Evolutionary conservation across 176 grass and related monocot species (phyloP).

Genomic region (Hordeum marinum): DNA sequence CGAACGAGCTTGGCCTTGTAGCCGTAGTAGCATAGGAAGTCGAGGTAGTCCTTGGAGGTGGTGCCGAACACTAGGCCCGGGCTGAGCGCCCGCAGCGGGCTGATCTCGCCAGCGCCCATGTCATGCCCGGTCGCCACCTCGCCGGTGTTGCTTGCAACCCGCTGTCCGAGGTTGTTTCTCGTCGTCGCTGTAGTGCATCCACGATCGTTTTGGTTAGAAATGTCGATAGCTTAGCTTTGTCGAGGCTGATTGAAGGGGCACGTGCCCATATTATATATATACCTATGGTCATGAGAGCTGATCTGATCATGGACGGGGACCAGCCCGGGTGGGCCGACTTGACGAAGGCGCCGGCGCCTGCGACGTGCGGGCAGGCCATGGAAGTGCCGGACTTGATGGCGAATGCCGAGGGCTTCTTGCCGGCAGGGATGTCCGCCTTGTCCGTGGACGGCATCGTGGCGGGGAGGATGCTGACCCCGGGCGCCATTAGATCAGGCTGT

Average conservation of each 20-base stretch:
- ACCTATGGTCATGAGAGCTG: conserved; percentile 97
- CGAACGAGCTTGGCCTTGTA: conserved; percentile 78
- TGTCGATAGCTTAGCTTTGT: too few species aligned
- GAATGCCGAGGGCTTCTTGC: conserved; percentile 69
- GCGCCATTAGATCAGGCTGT: conserved; percentile 97
- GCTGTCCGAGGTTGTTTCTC: conserved; percentile 65
- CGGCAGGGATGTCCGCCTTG: conserved; percentile 38
- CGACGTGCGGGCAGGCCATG: conserved; percentile 97
- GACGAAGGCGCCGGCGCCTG: conserved; percentile 74
- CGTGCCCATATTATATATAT: not conserved
- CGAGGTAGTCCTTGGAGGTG: conserved; percentile 67
- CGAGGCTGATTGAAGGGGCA: not conserved
- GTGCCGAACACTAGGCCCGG: conserved; percentile 88
- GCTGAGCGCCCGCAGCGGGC: conserved; percentile 85
- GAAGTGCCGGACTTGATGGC: conserved; percentile 92
- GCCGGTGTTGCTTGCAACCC: conserved; percentile 59
- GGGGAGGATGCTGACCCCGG: conserved; percentile 86
- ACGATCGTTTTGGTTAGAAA: not conserved
- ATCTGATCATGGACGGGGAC: conserved; percentile 93
- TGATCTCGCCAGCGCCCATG: conserved; percentile 90
- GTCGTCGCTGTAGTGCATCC: conserved; percentile 36
- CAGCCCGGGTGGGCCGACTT: conserved; percentile 79
- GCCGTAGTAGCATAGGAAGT: conserved; percentile 86
- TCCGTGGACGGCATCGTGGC: conserved; percentile 62
- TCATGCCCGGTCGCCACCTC: conserved; percentile 65